phyloP scores from a whole-genome alignment of 139 green algal species.

The Chlorella sp. region DNA sequence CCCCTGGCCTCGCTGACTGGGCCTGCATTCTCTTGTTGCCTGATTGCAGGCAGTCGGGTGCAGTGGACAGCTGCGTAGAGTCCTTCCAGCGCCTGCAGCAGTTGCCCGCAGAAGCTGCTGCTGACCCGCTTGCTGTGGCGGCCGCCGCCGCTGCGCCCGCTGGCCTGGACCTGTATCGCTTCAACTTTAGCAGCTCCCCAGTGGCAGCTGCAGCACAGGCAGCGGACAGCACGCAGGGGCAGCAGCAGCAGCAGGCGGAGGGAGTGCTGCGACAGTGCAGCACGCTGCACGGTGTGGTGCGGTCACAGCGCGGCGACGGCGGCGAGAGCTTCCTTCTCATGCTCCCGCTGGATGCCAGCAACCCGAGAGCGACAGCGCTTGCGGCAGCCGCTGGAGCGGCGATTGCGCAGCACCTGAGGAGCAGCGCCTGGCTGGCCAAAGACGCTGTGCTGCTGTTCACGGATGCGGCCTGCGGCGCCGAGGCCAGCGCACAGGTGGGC shows the following conservation, averaged over 20 bases:
- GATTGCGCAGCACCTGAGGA: slow-evolving; percentile 5
- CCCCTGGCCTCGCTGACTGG: no score
- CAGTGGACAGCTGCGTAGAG: neutral
- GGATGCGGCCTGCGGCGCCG: slow-evolving; percentile 2
- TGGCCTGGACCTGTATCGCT: neutral
- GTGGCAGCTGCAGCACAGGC: neutral
- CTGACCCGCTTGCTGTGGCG: neutral
- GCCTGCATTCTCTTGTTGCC: no score
- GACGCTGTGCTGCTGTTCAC: slow-evolving; percentile 34
- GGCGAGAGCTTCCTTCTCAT: slow-evolving; percentile 29
- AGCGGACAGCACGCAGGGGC: neutral
- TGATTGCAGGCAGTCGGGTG: slow-evolving; percentile 1
- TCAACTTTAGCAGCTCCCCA: neutral
- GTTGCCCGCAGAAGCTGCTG: neutral
- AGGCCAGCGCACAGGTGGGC: slow-evolving; percentile 10
- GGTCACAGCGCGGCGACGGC: neutral
- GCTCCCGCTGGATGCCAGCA: neutral
- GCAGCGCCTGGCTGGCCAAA: slow-evolving; percentile 43
- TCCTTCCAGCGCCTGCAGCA: neutral
- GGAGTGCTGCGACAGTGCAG: neutral
- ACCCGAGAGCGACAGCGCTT: neutral
- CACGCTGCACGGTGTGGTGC: slow-evolving; percentile 23
- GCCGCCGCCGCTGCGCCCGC: neutral
- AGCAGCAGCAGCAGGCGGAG: no score
- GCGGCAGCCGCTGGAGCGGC: neutral